Evolutionary conservation across 192 early-diverging fungal species (phyloP), one percentile per base, ranked within the genome.

Genomic region (Podila horticola): DNA sequence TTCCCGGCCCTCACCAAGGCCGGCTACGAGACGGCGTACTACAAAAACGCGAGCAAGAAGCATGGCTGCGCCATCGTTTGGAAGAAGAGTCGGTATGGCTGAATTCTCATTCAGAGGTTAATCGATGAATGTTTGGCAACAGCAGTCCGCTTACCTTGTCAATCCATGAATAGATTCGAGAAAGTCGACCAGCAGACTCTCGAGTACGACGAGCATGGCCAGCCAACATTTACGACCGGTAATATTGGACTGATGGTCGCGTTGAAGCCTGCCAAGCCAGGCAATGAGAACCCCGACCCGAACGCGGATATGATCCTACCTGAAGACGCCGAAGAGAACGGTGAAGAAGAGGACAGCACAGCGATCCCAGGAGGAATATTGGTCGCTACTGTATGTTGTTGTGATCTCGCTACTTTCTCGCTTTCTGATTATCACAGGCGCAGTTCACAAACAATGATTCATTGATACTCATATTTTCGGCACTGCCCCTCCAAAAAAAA

Each of bases 61-160:
- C 77, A 81, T 69, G 77, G 77, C 19, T 81, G 77, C 41, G 77
- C 77, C 57, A 81, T 81, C 34, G 65, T 81, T 30, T 81, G 77
- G 77, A 65, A 71, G 7, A 81, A 69, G 48, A 58, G 70, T 45
- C 49, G 77, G 75, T 79, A 62, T 19, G 34, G 8, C 3, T 12
- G 15, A 45, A 57, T 36, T n/a, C 9, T 67, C 20, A 50, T 17
- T 51, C 1, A 36, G 34, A 36, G 11, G 1, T 67, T 34, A n/a
- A 24, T 34, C 41, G 2, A 45, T 45, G 15, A 38, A 45, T 12
- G n/a, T 17, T 15, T 15, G 41, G 41, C 15, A 45, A 45, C 8
- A 45, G 15, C 41, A 3, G 3, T n/a, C 8, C 24, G 13, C 38
- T 58, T 13, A 26, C 17, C 58, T 60, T 41, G 58, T 49, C 61